Evolutionary conservation across 164 flowering plant species (phyloP).

Genomic region (Aristolochia californica): DNA sequence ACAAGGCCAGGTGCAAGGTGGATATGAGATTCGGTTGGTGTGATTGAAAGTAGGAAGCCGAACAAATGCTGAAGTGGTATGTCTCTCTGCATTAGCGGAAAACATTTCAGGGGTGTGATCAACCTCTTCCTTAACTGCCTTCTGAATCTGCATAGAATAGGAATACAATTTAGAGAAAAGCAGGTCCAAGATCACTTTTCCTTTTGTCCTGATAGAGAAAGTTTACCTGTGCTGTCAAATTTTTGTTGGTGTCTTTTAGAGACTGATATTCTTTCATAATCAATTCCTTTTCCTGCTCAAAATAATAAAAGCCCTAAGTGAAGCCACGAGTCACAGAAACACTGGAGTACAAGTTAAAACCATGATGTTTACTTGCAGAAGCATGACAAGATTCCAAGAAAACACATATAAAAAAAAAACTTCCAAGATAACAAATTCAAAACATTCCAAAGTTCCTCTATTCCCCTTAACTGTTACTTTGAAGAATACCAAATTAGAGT

Average conservation of each 20-base stretch:
- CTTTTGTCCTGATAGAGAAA: background rate
- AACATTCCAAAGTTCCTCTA: background rate
- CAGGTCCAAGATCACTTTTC: background rate
- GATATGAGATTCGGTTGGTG: no score
- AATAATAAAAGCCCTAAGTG: background rate
- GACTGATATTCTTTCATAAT: conserved; percentile 45
- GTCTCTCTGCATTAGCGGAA: no score
- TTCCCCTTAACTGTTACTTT: no score
- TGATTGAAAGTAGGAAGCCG: no score
- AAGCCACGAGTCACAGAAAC: background rate
- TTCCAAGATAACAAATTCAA: background rate
- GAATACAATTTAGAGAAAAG: conserved; percentile 11
- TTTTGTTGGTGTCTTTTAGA: conserved; percentile 40
- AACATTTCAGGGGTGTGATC: no score
- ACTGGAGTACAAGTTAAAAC: background rate
- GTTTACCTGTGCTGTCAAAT: conserved; percentile 52
- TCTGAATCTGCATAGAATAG: no score
- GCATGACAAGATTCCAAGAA: background rate
- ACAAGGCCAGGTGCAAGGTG: no score
- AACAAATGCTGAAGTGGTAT: no score
- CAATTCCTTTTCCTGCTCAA: conserved; percentile 56
- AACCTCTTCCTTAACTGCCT: no score
- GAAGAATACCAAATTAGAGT: conserved; percentile 7
- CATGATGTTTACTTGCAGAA: background rate
- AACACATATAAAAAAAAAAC: background rate